These are phyloP conservation scores for Saccharomycopsis malanga DNA, from an alignment of 805 yeast species.

Conservation along the genomic window DNA sequence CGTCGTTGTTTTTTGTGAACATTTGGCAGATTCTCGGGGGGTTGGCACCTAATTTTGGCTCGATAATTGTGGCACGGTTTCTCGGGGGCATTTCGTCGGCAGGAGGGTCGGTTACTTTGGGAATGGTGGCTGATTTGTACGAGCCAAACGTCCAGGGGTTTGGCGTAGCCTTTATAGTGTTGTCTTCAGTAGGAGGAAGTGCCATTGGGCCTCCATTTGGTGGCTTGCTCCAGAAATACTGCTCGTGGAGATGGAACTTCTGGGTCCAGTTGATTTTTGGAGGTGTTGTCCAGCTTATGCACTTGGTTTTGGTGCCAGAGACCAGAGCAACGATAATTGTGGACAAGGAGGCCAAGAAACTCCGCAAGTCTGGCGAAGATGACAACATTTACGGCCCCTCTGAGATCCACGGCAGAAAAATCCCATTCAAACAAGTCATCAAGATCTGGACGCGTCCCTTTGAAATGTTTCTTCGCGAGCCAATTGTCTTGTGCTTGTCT, in stretches of 20 bases:
- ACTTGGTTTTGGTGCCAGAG: constrained; percentile 3
- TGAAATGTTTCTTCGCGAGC: constrained; percentile 5
- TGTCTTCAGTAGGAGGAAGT: constrained; percentile 8
- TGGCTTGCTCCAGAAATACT: neutral
- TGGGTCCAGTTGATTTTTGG: constrained; percentile 9
- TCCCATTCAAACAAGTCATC: neutral
- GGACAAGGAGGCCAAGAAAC: constrained; percentile 2
- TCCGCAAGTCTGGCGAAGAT: constrained; percentile 3
- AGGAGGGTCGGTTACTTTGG: constrained; percentile 6
- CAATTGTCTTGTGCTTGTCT: constrained; percentile 5
- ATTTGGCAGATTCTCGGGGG: constrained; percentile 2
- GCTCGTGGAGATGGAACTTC: constrained; percentile 6
- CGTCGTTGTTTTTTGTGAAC: constrained; percentile 2
- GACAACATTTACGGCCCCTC: constrained; percentile 4
- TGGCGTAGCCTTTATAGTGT: constrained; percentile 5
- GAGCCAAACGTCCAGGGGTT: constrained; percentile 7
- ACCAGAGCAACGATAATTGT: constrained; percentile 1
- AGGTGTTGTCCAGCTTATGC: constrained; percentile 4
- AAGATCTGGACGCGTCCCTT: constrained; percentile 6
- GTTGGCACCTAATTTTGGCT: constrained; percentile 4
- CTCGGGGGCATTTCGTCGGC: constrained; percentile 2
- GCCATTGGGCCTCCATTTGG: constrained; percentile 7
- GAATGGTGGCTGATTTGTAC: constrained; percentile 7
- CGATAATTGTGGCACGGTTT: neutral
- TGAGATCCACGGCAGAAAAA: constrained; percentile 3